A percentile compares a stretch with the other conserved stretches of the same genome.
Evolutionary conservation across 345 rosid species (phyloP).

Genomic region (Eucalyptus tenuipes): DNA sequence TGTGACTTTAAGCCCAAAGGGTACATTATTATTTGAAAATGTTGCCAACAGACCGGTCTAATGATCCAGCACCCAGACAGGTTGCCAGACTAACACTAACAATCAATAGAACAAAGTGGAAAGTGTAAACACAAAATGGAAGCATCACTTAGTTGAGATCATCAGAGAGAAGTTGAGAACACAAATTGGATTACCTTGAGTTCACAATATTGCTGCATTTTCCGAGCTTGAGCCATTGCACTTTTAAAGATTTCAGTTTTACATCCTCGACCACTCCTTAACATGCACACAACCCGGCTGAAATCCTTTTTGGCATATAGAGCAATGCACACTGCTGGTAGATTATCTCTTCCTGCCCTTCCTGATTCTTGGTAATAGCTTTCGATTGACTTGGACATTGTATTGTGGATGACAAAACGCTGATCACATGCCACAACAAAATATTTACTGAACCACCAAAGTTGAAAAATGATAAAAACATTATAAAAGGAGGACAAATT

Average conservation of each 20-base stretch:
- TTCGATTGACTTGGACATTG: conserved; percentile 92
- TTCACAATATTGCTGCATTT: conserved; percentile 91
- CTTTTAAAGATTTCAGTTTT: conserved; percentile 64
- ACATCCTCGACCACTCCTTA: conserved; percentile 62
- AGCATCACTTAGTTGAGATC: background rate
- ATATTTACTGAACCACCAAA: background rate
- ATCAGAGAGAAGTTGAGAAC: background rate
- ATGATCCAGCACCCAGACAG: background rate
- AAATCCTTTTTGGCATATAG: conserved; percentile 93
- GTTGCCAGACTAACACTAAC: background rate
- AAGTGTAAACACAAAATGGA: background rate
- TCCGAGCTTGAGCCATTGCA: conserved; percentile 84
- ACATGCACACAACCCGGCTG: conserved; percentile 90
- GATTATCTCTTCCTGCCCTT: conserved; percentile 87
- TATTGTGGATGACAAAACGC: conserved; percentile 92
- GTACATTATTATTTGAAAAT: background rate
- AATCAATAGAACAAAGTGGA: background rate
- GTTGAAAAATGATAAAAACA: background rate
- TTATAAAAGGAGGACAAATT: background rate
- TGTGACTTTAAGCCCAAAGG: background rate
- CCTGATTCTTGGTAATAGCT: conserved; percentile 98
- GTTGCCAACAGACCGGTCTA: background rate
- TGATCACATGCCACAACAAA: conserved; percentile 2
- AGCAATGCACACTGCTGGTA: conserved; percentile 61
- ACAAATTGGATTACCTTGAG: conserved; percentile 41